Conservation (phyloP, 2,329 filamentous ascomycete species). For the Alternaria consortialis region DNA sequence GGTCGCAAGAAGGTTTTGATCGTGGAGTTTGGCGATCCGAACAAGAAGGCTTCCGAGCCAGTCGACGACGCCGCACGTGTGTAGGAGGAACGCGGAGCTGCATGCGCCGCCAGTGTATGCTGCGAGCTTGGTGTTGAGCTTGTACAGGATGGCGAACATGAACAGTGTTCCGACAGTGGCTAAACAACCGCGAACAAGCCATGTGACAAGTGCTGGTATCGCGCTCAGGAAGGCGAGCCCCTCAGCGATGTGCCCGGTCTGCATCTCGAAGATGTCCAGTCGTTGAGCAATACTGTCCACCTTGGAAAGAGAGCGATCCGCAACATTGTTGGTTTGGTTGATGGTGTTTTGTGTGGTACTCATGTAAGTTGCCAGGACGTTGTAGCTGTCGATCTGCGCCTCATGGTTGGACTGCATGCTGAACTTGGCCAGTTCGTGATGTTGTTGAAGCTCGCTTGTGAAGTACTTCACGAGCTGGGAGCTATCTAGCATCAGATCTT, state of each 20-base stretch:
- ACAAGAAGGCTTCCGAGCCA: conserved; percentile 15
- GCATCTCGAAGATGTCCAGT: conserved; percentile 28
- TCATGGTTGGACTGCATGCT: conserved; percentile 28
- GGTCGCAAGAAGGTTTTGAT: not conserved
- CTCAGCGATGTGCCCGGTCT: conserved; percentile 31
- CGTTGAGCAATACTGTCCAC: conserved; percentile 29
- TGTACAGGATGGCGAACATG: conserved; percentile 26
- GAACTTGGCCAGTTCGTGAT: conserved; percentile 23
- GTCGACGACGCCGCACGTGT: conserved; percentile 26
- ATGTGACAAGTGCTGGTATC: conserved; percentile 20
- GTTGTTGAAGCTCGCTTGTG: conserved; percentile 25
- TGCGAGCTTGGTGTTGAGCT: conserved; percentile 27
- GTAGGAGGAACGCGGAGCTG: conserved; percentile 28
- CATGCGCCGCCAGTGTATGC: conserved; percentile 25
- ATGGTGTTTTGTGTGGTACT: conserved; percentile 18
- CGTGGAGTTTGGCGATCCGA: not conserved
- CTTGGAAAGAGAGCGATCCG: conserved; percentile 23
- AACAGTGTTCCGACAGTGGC: conserved; percentile 16
- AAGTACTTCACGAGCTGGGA: conserved; percentile 26
- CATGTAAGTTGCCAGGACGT: conserved; percentile 24
- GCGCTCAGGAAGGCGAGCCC: conserved; percentile 35
- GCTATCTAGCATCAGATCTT: conserved; percentile 28
- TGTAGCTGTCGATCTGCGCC: conserved; percentile 30
- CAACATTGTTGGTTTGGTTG: conserved; percentile 19
- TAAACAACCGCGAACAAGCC: conserved; percentile 17